Conservation (phyloP, 352 stramenopile species). For the Globisporangium takayamanum region DNA sequence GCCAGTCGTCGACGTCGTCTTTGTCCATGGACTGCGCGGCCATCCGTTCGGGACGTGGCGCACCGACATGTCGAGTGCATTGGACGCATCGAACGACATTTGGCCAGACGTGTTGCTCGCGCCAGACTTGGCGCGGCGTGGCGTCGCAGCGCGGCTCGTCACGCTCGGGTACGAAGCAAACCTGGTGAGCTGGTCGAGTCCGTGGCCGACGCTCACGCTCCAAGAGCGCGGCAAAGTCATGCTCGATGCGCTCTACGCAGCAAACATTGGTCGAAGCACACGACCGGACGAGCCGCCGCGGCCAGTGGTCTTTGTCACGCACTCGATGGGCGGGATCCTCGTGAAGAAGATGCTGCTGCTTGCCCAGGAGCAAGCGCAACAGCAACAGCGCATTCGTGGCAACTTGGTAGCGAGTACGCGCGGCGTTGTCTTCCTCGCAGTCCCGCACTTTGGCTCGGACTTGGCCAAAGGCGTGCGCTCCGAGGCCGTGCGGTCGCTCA, state of each 20-base stretch:
- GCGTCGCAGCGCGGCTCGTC: slow-evolving; percentile 47
- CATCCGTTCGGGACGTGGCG: slow-evolving; percentile 81
- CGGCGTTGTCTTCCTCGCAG: slow-evolving; percentile 72
- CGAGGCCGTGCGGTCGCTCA: slow-evolving; percentile 55
- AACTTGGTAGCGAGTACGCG: slow-evolving; percentile 35
- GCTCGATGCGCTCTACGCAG: slow-evolving; percentile 58
- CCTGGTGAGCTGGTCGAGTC: slow-evolving; percentile 82
- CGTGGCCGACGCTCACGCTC: slow-evolving; percentile 78
- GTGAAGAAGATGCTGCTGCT: slow-evolving; percentile 81
- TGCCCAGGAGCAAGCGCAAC: slow-evolving; percentile 20
- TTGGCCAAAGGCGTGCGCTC: slow-evolving; percentile 58
- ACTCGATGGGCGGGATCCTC: slow-evolving; percentile 84
- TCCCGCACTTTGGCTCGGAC: slow-evolving; percentile 81
- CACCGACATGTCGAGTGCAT: slow-evolving; percentile 57
- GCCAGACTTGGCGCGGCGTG: slow-evolving; percentile 36
- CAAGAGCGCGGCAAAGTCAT: slow-evolving; percentile 67
- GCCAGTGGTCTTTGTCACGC: slow-evolving; percentile 79
- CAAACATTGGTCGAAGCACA: slow-evolving; percentile 42
- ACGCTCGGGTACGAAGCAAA: slow-evolving; percentile 78
- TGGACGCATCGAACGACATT: slow-evolving; percentile 52
- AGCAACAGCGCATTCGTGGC: not conserved
- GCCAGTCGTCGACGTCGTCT: slow-evolving; percentile 59
- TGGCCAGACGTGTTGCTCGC: slow-evolving; percentile 73
- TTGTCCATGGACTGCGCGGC: slow-evolving; percentile 77
- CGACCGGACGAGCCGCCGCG: slow-evolving; percentile 11